phyloP scores from a whole-genome alignment of 2,329 filamentous ascomycete genomes.

The Ascocoryne sarcoides region DNA sequence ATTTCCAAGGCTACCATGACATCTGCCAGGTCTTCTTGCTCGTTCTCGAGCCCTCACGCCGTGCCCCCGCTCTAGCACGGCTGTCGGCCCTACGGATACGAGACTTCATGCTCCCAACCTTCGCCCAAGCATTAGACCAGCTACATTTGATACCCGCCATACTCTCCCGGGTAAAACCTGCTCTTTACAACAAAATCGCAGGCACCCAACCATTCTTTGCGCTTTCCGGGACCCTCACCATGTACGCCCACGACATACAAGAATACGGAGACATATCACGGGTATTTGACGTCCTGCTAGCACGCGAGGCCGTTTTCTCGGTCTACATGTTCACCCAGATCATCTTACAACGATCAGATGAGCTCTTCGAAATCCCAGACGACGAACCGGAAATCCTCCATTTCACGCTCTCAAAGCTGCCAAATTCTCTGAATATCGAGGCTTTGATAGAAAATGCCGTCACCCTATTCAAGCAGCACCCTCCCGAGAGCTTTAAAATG shows the following conservation, averaged over 20 bases:
- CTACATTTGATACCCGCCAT: slow-evolving; percentile 82
- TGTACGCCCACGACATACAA: slow-evolving; percentile 95
- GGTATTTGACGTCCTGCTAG: slow-evolving; percentile 85
- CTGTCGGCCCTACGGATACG: slow-evolving; percentile 84
- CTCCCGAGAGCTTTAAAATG: slow-evolving; percentile 61
- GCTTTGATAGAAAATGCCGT: slow-evolving; percentile 59
- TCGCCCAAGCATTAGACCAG: slow-evolving; percentile 73
- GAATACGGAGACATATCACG: slow-evolving; percentile 81
- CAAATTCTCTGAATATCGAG: slow-evolving; percentile 72
- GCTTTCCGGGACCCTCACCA: slow-evolving; percentile 82
- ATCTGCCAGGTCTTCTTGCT: slow-evolving; percentile 93
- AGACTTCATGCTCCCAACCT: slow-evolving; percentile 92
- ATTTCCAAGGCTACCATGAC: slow-evolving; percentile 98
- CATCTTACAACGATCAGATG: slow-evolving; percentile 67
- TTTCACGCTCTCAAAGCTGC: slow-evolving; percentile 77
- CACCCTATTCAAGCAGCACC: slow-evolving; percentile 53
- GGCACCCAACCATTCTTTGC: slow-evolving; percentile 83
- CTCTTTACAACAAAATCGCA: slow-evolving; percentile 66
- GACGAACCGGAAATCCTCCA: slow-evolving; percentile 92
- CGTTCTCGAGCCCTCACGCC: slow-evolving; percentile 58
- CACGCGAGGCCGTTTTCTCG: slow-evolving; percentile 76
- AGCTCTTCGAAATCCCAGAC: slow-evolving; percentile 73
- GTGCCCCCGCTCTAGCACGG: slow-evolving; percentile 60
- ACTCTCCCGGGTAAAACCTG: slow-evolving; percentile 60
- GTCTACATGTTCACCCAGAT: slow-evolving; percentile 91